A percentile compares a stretch with the other conserved stretches of the same genome.
Evolutionary conservation across 2,329 filamentous ascomycete genomes (phyloP).

Genomic region (Fusarium goolgardi): DNA sequence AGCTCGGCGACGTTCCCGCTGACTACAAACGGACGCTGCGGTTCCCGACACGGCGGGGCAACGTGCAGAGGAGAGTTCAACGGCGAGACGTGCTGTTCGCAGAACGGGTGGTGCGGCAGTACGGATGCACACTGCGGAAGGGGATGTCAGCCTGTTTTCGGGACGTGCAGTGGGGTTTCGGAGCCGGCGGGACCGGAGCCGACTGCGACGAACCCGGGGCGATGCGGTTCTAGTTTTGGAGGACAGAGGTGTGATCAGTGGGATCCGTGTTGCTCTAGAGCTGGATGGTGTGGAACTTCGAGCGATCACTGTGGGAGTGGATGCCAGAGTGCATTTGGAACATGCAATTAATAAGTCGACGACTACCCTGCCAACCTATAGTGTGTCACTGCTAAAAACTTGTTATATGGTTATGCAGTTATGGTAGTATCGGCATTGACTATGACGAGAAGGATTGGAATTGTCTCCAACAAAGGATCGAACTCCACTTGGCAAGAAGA

Average conservation of each 20-base stretch:
- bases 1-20: constrained; percentile 36
- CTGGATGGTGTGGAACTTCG: constrained; percentile 54
- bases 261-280: constrained; percentile 48
- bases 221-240: constrained; percentile 46
- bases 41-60: constrained; percentile 35
- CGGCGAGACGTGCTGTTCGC: constrained; percentile 42
- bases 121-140: constrained; percentile 55
- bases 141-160: constrained; percentile 54
- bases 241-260: constrained; percentile 44
- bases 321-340: constrained; percentile 53
- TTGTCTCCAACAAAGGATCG: constrained; percentile 4
- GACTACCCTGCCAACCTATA: not conserved
- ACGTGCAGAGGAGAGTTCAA: constrained; percentile 37
- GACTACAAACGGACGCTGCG: constrained; percentile 43
- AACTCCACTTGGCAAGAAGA: not conserved
- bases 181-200: constrained; percentile 31
- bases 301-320: constrained; percentile 55
- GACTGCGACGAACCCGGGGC: constrained; percentile 37
- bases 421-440: not conserved
- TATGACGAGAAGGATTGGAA: not conserved
- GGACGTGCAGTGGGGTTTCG: constrained; percentile 40
- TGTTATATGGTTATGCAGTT: not conserved
- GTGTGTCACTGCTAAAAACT: not conserved
- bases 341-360: constrained; percentile 37
- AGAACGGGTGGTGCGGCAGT: constrained; percentile 52